These are phyloP conservation scores for Bjerkandera adusta DNA, from an alignment of 1,284 basidiomycete species.

Conservation along the genomic window DNA sequence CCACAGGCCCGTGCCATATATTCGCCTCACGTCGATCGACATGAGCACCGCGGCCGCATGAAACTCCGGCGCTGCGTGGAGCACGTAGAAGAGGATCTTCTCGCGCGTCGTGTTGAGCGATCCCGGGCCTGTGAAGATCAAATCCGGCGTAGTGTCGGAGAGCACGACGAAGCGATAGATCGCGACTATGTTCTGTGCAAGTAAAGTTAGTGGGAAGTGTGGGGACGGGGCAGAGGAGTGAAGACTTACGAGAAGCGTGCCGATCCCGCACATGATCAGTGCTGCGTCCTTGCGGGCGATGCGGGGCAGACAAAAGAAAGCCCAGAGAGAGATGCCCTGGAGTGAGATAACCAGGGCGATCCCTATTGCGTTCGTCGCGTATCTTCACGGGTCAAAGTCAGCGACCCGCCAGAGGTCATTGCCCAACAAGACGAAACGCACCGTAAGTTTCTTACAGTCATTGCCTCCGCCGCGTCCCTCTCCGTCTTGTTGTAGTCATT, in stretches of 20 bases:
- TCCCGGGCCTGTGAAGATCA: constrained; percentile 31
- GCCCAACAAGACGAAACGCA: constrained; percentile 6
- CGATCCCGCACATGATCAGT: constrained; percentile 7
- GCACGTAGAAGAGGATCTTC: constrained; percentile 43
- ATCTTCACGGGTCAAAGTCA: constrained; percentile 16
- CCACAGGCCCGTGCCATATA: constrained; percentile 36
- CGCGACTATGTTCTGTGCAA: constrained; percentile 22
- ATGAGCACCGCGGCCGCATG: constrained; percentile 28
- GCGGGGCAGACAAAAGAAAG: neutral
- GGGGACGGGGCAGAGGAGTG: neutral
- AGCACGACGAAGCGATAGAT: constrained; percentile 41
- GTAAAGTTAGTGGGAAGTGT: no score
- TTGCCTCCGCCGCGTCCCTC: constrained; percentile 7
- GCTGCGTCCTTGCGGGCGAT: constrained; percentile 2
- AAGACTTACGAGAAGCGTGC: constrained; percentile 12
- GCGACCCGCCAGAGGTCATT: neutral
- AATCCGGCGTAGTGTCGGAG: constrained; percentile 31
- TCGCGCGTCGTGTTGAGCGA: constrained; percentile 33
- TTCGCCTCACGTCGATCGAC: constrained; percentile 33
- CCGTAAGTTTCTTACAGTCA: constrained; percentile 19
- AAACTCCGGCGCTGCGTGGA: constrained; percentile 44
- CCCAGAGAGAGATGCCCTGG: neutral
- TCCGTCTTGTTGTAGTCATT: constrained; percentile 20
- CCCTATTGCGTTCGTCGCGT: constrained; percentile 10
- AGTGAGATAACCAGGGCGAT: constrained; percentile 1